Conservation (phyloP, 495 filamentous ascomycete genomes). For the Polyplosphaeria fusca region DNA sequence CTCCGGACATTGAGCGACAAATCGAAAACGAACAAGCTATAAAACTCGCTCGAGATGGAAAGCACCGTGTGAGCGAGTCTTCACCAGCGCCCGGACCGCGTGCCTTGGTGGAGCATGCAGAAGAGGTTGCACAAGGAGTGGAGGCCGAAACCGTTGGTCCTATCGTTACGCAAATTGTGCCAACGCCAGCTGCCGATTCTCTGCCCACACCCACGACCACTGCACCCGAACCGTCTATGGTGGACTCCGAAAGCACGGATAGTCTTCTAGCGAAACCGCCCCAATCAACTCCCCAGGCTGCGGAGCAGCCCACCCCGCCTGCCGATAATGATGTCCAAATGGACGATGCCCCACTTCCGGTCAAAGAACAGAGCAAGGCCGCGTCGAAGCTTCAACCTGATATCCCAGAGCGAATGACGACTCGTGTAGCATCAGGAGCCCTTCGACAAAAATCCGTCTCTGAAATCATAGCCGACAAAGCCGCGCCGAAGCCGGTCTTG, state of each 20-base stretch:
- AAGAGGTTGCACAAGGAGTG: constrained; percentile 10
- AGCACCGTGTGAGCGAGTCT: constrained; percentile 10
- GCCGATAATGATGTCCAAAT: constrained; percentile 34
- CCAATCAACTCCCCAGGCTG: constrained; percentile 2
- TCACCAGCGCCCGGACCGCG: neutral
- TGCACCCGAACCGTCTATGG: constrained; percentile 10
- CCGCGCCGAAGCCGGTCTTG: constrained; percentile 39
- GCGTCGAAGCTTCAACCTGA: constrained; percentile 1
- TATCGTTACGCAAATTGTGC: neutral
- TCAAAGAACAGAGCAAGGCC: constrained; percentile 1
- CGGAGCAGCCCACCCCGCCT: constrained; percentile 31
- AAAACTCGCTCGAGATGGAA: constrained; percentile 29
- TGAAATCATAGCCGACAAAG: constrained; percentile 62
- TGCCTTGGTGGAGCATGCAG: constrained; percentile 19
- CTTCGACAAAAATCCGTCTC: constrained; percentile 70
- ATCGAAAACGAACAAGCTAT: constrained; percentile 40
- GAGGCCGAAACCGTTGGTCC: neutral
- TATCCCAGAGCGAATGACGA: constrained; percentile 57
- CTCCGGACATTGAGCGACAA: constrained; percentile 43
- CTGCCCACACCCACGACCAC: constrained; percentile 27
- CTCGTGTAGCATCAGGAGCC: constrained; percentile 61
- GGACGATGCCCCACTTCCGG: constrained; percentile 24
- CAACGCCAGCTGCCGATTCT: constrained; percentile 15
- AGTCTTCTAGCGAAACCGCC: constrained; percentile 7
- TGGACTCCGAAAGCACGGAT: constrained; percentile 5